These are phyloP conservation scores for Pichia scutulata DNA, from an alignment of 805 yeast genomes.

Conservation along the genomic window DNA sequence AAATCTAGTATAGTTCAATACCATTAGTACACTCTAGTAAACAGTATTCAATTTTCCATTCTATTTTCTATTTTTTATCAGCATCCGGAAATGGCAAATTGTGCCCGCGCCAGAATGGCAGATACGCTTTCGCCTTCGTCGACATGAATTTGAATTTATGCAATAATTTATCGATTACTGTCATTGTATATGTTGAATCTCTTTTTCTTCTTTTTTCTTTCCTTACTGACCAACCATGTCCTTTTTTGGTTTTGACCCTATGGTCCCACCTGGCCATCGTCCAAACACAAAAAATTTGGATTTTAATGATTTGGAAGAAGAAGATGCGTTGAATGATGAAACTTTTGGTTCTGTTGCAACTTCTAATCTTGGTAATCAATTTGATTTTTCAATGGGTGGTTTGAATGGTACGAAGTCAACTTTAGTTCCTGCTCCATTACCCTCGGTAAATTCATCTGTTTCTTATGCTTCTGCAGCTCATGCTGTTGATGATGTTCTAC, in stretches of 20 bases:
- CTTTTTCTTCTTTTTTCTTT: neutral
- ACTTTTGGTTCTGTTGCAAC: constrained; percentile 57
- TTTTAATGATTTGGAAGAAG: constrained; percentile 76
- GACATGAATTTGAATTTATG: neutral
- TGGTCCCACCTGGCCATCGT: constrained; percentile 25
- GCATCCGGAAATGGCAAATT: neutral
- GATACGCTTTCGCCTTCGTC: neutral
- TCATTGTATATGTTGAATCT: neutral
- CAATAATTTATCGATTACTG: neutral
- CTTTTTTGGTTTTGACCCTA: constrained; percentile 57
- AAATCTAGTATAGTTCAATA: neutral
- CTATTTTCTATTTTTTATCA: too few species aligned
- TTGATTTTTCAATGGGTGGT: constrained; percentile 46
- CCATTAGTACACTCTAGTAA: too few species aligned
- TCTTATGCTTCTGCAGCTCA: constrained; percentile 39
- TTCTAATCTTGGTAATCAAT: constrained; percentile 46
- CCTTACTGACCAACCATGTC: constrained; percentile 38
- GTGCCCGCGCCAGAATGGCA: neutral
- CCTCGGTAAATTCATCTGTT: constrained; percentile 23
- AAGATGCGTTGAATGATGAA: constrained; percentile 74
- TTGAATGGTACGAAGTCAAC: constrained; percentile 4
- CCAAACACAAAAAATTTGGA: constrained; percentile 35
- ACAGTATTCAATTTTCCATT: too few species aligned
- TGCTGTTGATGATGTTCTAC: constrained; percentile 36
- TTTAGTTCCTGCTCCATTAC: constrained; percentile 16